A percentile compares a stretch with the other conserved stretches of the same genome.
Evolutionary conservation across 164 flowering plant genomes (phyloP).

Genomic region (Tetracentron sinense): DNA sequence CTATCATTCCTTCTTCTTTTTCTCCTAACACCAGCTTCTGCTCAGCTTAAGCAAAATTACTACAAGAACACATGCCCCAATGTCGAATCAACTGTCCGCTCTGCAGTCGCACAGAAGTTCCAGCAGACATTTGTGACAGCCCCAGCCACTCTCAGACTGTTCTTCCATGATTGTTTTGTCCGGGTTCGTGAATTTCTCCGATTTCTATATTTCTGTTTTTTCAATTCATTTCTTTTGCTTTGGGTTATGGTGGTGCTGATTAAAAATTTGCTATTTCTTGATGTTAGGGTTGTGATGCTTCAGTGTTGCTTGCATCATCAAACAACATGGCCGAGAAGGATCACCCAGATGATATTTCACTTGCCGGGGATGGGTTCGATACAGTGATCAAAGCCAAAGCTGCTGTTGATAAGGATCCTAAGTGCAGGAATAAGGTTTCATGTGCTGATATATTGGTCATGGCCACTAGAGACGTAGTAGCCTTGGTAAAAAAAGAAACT

Average conservation of each 20-base stretch:
- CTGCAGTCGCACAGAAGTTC: slow-evolving; percentile 30
- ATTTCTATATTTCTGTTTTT: background rate
- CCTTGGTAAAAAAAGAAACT: slow-evolving; percentile 25
- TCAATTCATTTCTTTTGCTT: too few species aligned
- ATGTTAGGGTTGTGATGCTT: slow-evolving; percentile 47
- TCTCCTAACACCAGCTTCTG: slow-evolving; percentile 18
- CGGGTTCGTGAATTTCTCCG: slow-evolving; percentile 17
- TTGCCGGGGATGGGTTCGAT: slow-evolving; percentile 59
- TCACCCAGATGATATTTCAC: slow-evolving; percentile 38
- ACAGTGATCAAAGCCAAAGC: slow-evolving; percentile 55
- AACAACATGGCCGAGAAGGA: slow-evolving; percentile 35
- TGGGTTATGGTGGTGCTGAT: too few species aligned
- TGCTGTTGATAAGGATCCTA: slow-evolving; percentile 37
- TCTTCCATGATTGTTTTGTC: slow-evolving; percentile 43
- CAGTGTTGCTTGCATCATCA: slow-evolving; percentile 27
- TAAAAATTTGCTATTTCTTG: background rate
- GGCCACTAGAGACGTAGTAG: slow-evolving; percentile 50
- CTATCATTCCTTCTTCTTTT: slow-evolving; percentile 14
- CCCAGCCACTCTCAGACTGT: slow-evolving; percentile 40
- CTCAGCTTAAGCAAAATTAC: slow-evolving; percentile 31
- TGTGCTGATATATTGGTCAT: slow-evolving; percentile 56
- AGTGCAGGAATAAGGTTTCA: slow-evolving; percentile 42
- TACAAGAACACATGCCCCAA: slow-evolving; percentile 32
- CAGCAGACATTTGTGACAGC: slow-evolving; percentile 37
- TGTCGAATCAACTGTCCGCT: slow-evolving; percentile 30